Percentiles rank a stretch among this genome's conserved stretches.
Evolutionary conservation across 2,329 filamentous ascomycete genomes (phyloP).

Genomic region (Exophiala bonariae): DNA sequence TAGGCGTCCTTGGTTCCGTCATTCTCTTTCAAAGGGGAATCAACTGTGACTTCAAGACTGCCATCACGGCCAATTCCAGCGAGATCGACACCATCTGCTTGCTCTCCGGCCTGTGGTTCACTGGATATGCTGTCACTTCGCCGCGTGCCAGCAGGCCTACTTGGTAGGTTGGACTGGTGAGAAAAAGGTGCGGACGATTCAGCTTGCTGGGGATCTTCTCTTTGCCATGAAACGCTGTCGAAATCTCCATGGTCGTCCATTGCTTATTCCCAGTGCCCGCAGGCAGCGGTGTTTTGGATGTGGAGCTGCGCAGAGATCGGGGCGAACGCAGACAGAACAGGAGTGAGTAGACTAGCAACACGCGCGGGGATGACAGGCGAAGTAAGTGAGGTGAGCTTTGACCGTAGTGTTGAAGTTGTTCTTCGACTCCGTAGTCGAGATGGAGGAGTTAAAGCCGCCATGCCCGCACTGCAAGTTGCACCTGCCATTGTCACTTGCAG

Average conservation of each 20-base stretch:
- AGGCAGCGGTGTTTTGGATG: slow-evolving; percentile 4
- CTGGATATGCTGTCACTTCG: slow-evolving; percentile 47
- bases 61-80: slow-evolving; percentile 69
- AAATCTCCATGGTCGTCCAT: slow-evolving; percentile 67
- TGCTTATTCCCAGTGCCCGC: slow-evolving; percentile 6
- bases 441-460: no score
- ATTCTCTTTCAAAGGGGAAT: slow-evolving; percentile 86
- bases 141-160: slow-evolving; percentile 40
- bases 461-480: no score
- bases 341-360: no score
- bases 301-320: neutral
- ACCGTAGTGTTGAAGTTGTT: no score
- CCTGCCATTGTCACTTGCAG: no score
- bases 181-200: slow-evolving; percentile 36
- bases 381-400: no score
- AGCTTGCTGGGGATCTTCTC: slow-evolving; percentile 54
- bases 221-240: slow-evolving; percentile 77
- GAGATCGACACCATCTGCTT: slow-evolving; percentile 58
- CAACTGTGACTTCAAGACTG: slow-evolving; percentile 78
- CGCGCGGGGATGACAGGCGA: no score
- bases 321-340: neutral
- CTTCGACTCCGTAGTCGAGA: no score
- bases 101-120: slow-evolving; percentile 49
- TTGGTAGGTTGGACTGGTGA: slow-evolving; percentile 21
- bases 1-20: slow-evolving; percentile 96